phyloP scores from a whole-genome alignment of 805 yeast genomes.

The Candida quercuum region DNA sequence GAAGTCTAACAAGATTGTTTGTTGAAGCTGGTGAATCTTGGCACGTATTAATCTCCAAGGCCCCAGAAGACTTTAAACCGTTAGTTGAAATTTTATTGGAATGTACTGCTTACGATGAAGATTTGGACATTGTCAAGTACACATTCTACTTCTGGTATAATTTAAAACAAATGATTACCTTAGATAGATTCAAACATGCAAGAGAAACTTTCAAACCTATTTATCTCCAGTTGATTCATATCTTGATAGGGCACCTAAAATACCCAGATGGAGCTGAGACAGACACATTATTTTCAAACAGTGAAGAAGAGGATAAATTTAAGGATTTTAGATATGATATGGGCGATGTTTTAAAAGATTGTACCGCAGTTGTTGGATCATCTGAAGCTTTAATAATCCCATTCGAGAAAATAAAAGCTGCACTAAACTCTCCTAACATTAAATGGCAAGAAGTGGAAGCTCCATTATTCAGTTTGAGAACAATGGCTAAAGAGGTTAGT shows the following conservation, averaged over 20 bases:
- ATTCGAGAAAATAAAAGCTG: slow-evolving; percentile 47
- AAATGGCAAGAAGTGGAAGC: slow-evolving; percentile 88
- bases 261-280: slow-evolving; percentile 55
- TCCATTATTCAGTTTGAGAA: slow-evolving; percentile 79
- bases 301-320: slow-evolving; percentile 89
- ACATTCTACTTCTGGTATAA: slow-evolving; percentile 92
- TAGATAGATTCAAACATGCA: slow-evolving; percentile 53
- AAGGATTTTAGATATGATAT: slow-evolving; percentile 91
- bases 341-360: slow-evolving; percentile 96
- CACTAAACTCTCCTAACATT: slow-evolving; percentile 25
- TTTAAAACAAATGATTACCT: slow-evolving; percentile 59
- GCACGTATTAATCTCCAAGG: slow-evolving; percentile 78
- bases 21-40: slow-evolving; percentile 95
- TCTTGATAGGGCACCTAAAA: slow-evolving; percentile 63
- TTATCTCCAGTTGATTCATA: slow-evolving; percentile 51
- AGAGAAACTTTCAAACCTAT: slow-evolving; percentile 45
- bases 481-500: slow-evolving; percentile 91
- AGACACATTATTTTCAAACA: slow-evolving; percentile 51
- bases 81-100: slow-evolving; percentile 69
- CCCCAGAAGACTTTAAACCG: slow-evolving; percentile 64
- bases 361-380: slow-evolving; percentile 88
- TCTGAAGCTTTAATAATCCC: slow-evolving; percentile 66
- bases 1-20: slow-evolving; percentile 68
- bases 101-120: slow-evolving; percentile 69
- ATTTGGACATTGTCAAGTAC: slow-evolving; percentile 82